Percentiles rank a stretch among this genome's conserved stretches.
Evolutionary conservation across 148 eudicot species (phyloP).

Genomic region (Vaccinium macrocarpon): DNA sequence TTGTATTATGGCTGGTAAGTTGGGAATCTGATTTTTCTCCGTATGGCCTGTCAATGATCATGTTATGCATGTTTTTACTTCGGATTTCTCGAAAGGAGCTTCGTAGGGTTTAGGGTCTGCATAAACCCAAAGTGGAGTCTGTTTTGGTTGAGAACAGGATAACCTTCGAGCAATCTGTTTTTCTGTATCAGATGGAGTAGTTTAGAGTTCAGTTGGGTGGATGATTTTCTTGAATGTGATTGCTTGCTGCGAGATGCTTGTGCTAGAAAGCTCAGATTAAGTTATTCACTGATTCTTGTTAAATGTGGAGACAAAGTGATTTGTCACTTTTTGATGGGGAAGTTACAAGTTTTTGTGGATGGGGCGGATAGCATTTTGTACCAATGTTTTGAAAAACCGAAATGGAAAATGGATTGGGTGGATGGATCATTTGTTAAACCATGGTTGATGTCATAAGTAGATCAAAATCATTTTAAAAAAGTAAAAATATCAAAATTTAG

Average conservation of each 20-base stretch:
- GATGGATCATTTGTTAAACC: background rate
- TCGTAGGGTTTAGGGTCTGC: constrained; percentile 11
- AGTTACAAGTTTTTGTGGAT: background rate
- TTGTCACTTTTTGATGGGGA: background rate
- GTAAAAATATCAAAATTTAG: too few species aligned
- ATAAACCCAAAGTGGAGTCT: background rate
- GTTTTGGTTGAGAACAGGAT: background rate
- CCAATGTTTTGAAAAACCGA: too few species aligned
- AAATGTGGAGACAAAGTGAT: background rate
- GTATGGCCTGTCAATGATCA: background rate
- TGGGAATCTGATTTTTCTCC: background rate
- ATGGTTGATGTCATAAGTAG: background rate
- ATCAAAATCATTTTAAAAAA: background rate
- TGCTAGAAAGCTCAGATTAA: background rate
- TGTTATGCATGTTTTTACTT: background rate
- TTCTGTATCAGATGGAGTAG: background rate
- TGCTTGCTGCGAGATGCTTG: background rate
- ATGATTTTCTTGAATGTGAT: background rate
- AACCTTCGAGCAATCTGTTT: background rate
- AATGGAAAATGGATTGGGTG: background rate
- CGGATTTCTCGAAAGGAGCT: background rate
- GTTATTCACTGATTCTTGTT: background rate
- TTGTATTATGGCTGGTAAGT: background rate
- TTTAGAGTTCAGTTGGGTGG: background rate
- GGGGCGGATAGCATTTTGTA: background rate